These are phyloP conservation scores for Gilbertella persicaria DNA, from an alignment of 371 early-diverging fungal genomes.

Conservation along the genomic window DNA sequence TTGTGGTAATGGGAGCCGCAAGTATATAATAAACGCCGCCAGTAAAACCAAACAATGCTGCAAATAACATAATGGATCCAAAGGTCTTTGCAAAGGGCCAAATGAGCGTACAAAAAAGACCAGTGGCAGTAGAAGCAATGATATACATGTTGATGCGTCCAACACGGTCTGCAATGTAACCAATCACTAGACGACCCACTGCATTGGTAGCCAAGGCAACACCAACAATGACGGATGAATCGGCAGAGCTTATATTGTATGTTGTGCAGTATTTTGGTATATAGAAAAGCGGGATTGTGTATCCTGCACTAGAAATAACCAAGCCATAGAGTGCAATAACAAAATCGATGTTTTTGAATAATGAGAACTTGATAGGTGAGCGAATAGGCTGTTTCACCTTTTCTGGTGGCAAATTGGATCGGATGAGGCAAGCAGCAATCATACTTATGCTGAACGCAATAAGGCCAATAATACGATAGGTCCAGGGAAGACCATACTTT, in stretches of 20 bases:
- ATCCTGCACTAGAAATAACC: constrained; percentile 33
- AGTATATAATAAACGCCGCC: constrained; percentile 38
- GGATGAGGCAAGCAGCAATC: constrained; percentile 27
- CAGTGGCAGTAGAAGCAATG: constrained; percentile 27
- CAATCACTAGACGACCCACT: constrained; percentile 66
- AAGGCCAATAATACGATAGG: constrained; percentile 38
- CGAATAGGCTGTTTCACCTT: constrained; percentile 16
- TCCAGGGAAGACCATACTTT: constrained; percentile 36
- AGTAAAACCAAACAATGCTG: constrained; percentile 48
- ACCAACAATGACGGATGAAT: constrained; percentile 32
- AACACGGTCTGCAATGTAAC: constrained; percentile 58
- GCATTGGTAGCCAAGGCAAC: constrained; percentile 46
- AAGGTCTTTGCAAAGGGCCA: constrained; percentile 62
- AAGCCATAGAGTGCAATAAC: constrained; percentile 32
- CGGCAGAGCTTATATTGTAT: constrained; percentile 18
- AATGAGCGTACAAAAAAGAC: constrained; percentile 43
- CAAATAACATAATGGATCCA: constrained; percentile 47
- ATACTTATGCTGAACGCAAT: constrained; percentile 38
- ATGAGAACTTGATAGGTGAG: constrained; percentile 28
- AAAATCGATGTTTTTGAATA: constrained; percentile 32
- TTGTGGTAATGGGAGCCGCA: constrained; percentile 55
- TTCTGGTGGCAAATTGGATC: constrained; percentile 29
- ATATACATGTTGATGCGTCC: constrained; percentile 57
- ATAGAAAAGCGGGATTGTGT: constrained; percentile 34
- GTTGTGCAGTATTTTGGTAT: constrained; percentile 33